Percentiles rank a stretch among this genome's conserved stretches.
phyloP scores from a whole-genome alignment of 1,284 basidiomycete genomes.

The Cryptococcus floricola region DNA sequence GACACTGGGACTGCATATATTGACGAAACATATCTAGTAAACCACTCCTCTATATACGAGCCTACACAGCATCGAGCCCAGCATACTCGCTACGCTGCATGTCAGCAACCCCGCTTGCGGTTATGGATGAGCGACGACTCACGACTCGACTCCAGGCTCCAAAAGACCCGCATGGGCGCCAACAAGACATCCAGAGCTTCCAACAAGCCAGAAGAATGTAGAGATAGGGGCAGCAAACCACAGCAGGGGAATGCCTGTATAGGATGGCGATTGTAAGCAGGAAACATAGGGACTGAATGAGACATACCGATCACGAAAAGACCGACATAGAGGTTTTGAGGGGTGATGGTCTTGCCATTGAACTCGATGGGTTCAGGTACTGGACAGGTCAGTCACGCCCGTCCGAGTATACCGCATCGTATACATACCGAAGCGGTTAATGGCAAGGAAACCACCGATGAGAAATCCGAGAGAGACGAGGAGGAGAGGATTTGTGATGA shows the following conservation, averaged over 20 bases:
- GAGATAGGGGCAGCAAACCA: slow-evolving; percentile 49
- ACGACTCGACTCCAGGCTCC: slow-evolving; percentile 54
- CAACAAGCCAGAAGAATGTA: slow-evolving; percentile 50
- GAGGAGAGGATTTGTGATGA: slow-evolving; percentile 76
- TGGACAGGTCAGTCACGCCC: slow-evolving; percentile 1
- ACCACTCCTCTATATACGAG: too few species aligned
- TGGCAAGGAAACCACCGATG: slow-evolving; percentile 82
- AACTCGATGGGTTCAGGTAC: slow-evolving; percentile 51
- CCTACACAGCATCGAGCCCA: too few species aligned
- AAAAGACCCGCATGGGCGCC: slow-evolving; percentile 55
- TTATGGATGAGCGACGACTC: slow-evolving; percentile 2
- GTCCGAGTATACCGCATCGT: not conserved
- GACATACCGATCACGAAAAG: slow-evolving; percentile 47
- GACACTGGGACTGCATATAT: too few species aligned
- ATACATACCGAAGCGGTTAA: slow-evolving; percentile 81
- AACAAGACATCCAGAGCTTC: slow-evolving; percentile 48
- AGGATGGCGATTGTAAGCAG: not conserved
- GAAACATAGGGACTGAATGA: slow-evolving; percentile 4
- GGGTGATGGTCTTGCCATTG: slow-evolving; percentile 52
- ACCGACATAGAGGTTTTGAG: slow-evolving; percentile 62
- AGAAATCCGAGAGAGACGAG: slow-evolving; percentile 83
- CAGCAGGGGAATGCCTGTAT: slow-evolving; percentile 44
- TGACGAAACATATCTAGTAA: too few species aligned
- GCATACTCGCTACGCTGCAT: too few species aligned
- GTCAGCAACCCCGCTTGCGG: too few species aligned